Base-by-base conservation (phyloP, 2,329 filamentous ascomycete genomes). In the Colletotrichum falcatum region DNA sequence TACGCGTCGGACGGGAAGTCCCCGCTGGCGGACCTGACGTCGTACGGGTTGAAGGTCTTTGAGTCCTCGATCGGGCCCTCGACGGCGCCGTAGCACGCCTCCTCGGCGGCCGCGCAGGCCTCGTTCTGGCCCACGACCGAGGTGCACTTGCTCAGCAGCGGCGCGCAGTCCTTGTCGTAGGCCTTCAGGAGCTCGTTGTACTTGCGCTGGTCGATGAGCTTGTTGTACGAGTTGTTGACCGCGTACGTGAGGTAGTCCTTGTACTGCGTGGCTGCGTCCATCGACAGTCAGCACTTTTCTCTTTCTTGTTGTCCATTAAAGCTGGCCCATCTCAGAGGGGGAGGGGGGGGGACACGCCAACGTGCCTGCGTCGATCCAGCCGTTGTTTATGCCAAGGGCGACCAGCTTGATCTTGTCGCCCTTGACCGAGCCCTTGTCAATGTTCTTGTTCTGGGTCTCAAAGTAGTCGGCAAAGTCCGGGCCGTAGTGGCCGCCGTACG, bases 401-500 rank as follows among this genome's bases (percentile, higher is more conserved):
- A 86, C 80, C 26, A 89, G 79, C 54, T 84, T 83, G 61, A 88
- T 82, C 56, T 81, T 80, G 59, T 83, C 78, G 20, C 82, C 82
- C 20, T 79, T 76, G 5, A 83, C 65, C 0, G 75, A 78, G 14
- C 86, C 85, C 3, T 77, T 71, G 14, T 77, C 75, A 66, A 90
- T 89, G 26, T 78, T 78, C 18, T 83, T 81, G 72, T 91, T 91
- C 75, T 90, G 86, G n/a, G 83, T 77, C 68, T 88, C 79, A 74
- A 90, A 87, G 74, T 87, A 87, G 12, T 82, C 79, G 20, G 84
- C 83, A 71, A 89, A 89, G 30, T 84, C 85, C 0, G 88, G 88
- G 1, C 86, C 87, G 73, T 88, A 89, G 66, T 87, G 84, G n/a
- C 88, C 87, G 33, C 88, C 88, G 70, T 90, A 90, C 0, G 84